phyloP scores from a whole-genome alignment of 768 basidiomycete species.

The Calocybe gangraenosa region DNA sequence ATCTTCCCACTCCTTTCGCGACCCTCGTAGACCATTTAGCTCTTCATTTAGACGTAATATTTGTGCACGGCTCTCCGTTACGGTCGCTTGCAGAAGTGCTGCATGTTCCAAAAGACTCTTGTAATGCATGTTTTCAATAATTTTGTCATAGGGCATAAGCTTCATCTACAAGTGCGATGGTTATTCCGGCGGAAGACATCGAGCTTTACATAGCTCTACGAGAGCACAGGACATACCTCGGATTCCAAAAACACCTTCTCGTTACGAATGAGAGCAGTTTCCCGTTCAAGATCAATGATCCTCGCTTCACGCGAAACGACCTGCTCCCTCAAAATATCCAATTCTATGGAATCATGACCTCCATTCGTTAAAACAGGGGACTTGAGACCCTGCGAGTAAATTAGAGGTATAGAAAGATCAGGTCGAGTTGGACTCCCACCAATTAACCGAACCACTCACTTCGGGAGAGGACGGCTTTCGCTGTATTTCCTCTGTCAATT shows the following conservation, averaged over 20 bases:
- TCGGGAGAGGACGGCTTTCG: slow-evolving; percentile 57
- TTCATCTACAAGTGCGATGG: slow-evolving; percentile 28
- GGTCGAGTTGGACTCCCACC: slow-evolving; percentile 57
- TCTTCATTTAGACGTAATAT: slow-evolving; percentile 39
- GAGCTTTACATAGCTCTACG: no score
- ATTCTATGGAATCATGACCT: slow-evolving; percentile 29
- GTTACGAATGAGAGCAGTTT: slow-evolving; percentile 40
- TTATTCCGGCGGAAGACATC: not conserved
- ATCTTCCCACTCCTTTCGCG: slow-evolving; percentile 46
- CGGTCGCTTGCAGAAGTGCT: slow-evolving; percentile 39
- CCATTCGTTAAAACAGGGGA: slow-evolving; percentile 33
- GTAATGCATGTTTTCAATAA: slow-evolving; percentile 50
- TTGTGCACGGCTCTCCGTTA: slow-evolving; percentile 35
- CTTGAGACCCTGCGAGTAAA: slow-evolving; percentile 35
- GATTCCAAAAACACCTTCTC: slow-evolving; percentile 40
- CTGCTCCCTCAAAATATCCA: slow-evolving; percentile 36
- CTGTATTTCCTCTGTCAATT: slow-evolving; percentile 43
- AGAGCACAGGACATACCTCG: slow-evolving; percentile 33
- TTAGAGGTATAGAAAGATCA: slow-evolving; percentile 42
- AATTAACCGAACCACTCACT: slow-evolving; percentile 68
- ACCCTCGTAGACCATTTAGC: slow-evolving; percentile 31
- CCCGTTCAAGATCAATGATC: slow-evolving; percentile 44
- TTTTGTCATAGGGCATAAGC: slow-evolving; percentile 37
- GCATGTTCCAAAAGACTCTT: slow-evolving; percentile 53
- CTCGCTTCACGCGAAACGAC: slow-evolving; percentile 40